Evolutionary conservation across 2,329 filamentous ascomycete genomes (phyloP), one percentile per base, ranked within the genome.

Genomic region (Ophiostoma sp.): DNA sequence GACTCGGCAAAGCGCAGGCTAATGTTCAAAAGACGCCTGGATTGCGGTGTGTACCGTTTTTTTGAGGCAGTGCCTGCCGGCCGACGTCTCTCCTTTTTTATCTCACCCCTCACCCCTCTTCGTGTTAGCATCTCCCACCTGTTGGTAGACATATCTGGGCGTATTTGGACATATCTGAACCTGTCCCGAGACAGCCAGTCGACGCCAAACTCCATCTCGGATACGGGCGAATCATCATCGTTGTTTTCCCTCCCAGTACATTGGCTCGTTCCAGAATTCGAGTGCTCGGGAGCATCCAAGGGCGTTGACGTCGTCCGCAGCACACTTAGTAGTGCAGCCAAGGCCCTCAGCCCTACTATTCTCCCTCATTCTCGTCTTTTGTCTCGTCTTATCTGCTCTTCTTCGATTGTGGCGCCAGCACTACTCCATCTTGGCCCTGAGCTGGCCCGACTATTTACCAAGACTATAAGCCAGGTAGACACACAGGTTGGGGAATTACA

Each of bases 331-430:
- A 38, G 27, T 52, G 44, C 60, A 66, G 66, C 66, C 66, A 66
- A 67, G 60, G 62, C 45, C 41, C 41, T 69, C 62, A 69, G 68
- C 68, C 68, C 52, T 69, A 67, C 65, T 58, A 47, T 42, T 14
- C 42, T 52, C n/a, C 44, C 36, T 12, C 36, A 41, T 36, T 18
- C 14, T 3, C n/a, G 1, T 18, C 18, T 11, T 36, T 55, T 38
- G 27, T 60, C 27, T 16, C 9, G 36, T 60, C 7, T 38, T 38
- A 12, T 38, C 27, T 16, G 12, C 14, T 63, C 38, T n/a, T n/a
- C 12, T 14, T 40, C 36, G 55, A 40, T n/a, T 62, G 55, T 62
- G 55, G 55, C 55, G 36, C 36, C 36, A 62, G 36, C 18, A 40
- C 55, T 41, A 40, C 27, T 16, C 36, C 11, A 16, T 62, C 7